Evolutionary conservation across 1,284 basidiomycete species (phyloP), one percentile per base, ranked within the genome.

Genomic region (Pterula multifida): DNA sequence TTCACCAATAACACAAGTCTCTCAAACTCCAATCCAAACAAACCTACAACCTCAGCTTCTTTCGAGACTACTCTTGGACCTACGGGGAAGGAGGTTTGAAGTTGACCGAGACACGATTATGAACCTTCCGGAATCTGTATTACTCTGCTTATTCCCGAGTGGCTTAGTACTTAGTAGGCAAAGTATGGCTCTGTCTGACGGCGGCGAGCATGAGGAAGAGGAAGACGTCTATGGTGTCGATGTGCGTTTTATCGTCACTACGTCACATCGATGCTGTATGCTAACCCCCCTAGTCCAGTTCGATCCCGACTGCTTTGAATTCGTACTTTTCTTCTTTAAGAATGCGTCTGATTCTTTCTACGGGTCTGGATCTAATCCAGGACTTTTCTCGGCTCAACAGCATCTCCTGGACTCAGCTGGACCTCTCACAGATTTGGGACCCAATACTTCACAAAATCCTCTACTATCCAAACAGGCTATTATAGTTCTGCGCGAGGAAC

Each of bases 81-180:
- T 99, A 48, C 83, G 95, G 55, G 93, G 93, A 53, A 77, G 73
- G 57, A 83, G 92, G 57, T 96, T 98, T 70, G 85, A 89, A 52
- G 92, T 99, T 51, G 96, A 98, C 70, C 79, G 96, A 58, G 95
- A 98, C 69, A 93, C 90, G 26, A 87, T 99, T 65, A 97, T 98
- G 93, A 93, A 95, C 65, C 73, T 99, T 26, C 95, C 95, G 4
- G 95, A 99, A 76, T 93, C 89, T 23, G 91, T 99, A 45, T 72
- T 99, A 52, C 75, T 99, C 47, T 98, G 95, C 65, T 75, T 98
- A 51, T 98, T 98, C 63, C 95, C 95, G 12, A 98, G 98, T 61
- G 95, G 96, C 9, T 81, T 98, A 56, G 90, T 98, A 47, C 77
- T 98, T 52, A 90, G 86, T 60, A 78, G 91, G 55, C 91, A 94